These are phyloP conservation scores for Leptosphaerulina australis DNA, from an alignment of 2,329 filamentous ascomycete genomes.

Conservation along the genomic window DNA sequence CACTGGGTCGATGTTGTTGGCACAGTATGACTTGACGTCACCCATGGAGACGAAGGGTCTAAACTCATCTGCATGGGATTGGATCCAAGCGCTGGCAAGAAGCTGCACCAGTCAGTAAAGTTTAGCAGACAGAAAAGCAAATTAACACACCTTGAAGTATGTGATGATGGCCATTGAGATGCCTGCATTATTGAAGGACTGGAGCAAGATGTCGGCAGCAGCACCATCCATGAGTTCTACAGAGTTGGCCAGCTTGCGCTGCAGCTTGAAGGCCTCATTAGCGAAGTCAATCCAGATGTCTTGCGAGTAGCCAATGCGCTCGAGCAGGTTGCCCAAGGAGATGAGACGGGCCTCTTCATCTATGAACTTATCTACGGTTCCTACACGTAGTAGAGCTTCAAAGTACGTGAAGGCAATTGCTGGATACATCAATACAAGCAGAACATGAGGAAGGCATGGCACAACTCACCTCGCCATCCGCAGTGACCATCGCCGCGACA, in stretches of 20 bases:
- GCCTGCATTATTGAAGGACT: constrained; percentile 74
- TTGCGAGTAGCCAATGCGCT: constrained; percentile 69
- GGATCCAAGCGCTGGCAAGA: constrained; percentile 84
- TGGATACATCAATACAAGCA: constrained; percentile 52
- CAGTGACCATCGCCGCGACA: constrained; percentile 94
- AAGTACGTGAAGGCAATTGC: constrained; percentile 94
- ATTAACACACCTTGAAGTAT: constrained; percentile 67
- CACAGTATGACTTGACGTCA: constrained; percentile 72
- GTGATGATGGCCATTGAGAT: constrained; percentile 80
- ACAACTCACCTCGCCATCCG: constrained; percentile 87
- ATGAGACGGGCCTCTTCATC: constrained; percentile 75
- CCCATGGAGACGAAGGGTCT: constrained; percentile 67
- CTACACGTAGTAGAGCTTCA: constrained; percentile 75
- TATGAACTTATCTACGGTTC: constrained; percentile 68
- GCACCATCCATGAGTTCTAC: constrained; percentile 61
- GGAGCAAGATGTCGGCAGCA: constrained; percentile 60
- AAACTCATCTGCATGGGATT: constrained; percentile 72
- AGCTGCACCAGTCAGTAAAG: constrained; percentile 58
- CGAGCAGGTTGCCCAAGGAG: constrained; percentile 72
- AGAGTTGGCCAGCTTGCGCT: constrained; percentile 67
- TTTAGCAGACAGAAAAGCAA: background rate
- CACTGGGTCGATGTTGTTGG: constrained; percentile 72
- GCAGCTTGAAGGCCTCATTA: constrained; percentile 72
- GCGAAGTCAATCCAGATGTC: constrained; percentile 83
- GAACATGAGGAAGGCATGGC: background rate